Base-by-base conservation (phyloP, 169 alveolate species). In the Plasmodium coatneyi region DNA sequence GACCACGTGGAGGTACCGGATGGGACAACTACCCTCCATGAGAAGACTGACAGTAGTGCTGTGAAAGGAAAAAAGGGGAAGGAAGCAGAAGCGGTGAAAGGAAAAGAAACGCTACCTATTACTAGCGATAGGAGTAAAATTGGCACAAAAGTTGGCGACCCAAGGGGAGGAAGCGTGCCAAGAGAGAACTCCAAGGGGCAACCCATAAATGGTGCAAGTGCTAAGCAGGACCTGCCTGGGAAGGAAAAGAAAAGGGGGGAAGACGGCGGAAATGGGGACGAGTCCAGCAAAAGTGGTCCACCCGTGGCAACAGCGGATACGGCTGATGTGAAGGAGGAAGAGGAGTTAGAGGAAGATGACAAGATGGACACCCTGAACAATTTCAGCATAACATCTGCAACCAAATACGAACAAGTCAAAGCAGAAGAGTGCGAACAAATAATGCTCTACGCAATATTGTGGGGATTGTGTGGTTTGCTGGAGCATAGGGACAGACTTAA, bases 391-490 rank as follows among this genome's bases (percentile, higher is more conserved):
- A 30, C 71, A 28, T 66, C 66, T 22, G 92, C 52, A 43, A 72
- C 84, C 81, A 91, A 54, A 81, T 70, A 81, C 74, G 95, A 81
- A 70, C 71, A 91, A 41, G 32, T 91, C 34, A 91, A 91, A 46
- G 80, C 41, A 46, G 95, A 91, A 32, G 95, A 91, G n/a, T 91
- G 95, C 41, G 95, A 91, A 81, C 81, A 91, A 71, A 91, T 91
- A 28, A 91, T 91, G 95, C 36, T 91, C 56, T 91, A 91, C 39
- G 34, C 92, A 4, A 52, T 91, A 19, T 82, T 91, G 36, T 91
- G 95, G 95, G 95, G 95, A 34, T 54, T 91, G 46, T 91, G 95
- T 71, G 95, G 95, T 3, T 81, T 91, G 60, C 25, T 91, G 32
- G 95, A 91, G 36, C 82, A 80, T 34, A 49, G 54, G 5, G 83